A percentile compares a stretch with the other conserved stretches of the same genome.
Conservation (phyloP, 139 green algal species). For the Picochlorum sp. region DNA sequence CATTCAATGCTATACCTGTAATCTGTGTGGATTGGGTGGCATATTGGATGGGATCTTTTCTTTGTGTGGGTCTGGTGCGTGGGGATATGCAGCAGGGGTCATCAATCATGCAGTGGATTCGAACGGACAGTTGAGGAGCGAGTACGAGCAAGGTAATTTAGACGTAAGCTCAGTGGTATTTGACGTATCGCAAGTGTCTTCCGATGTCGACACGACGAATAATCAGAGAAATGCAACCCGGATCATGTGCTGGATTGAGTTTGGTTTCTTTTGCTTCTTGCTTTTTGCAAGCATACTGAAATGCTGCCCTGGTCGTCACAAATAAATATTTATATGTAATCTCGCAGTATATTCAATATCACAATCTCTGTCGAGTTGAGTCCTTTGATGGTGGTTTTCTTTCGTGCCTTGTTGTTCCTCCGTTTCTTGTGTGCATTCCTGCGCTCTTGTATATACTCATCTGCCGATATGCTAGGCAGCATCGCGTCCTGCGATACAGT, state of each 20-base stretch:
- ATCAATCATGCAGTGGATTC: not conserved
- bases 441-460: no score
- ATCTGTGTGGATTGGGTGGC: constrained; percentile 9
- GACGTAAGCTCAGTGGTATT: no score
- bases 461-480: no score
- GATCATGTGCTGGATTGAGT: constrained; percentile 16
- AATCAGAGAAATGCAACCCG: not conserved
- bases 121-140: not conserved
- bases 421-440: no score
- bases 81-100: not conserved
- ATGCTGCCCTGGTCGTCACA: constrained; percentile 2
- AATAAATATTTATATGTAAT: constrained; percentile 1
- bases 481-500: no score
- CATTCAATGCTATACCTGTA: constrained; percentile 14
- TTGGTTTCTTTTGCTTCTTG: constrained; percentile 8
- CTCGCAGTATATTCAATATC: not conserved
- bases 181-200: no score
- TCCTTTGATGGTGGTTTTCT: no score
- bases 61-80: not conserved
- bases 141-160: not conserved
- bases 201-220: not conserved
- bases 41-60: constrained; percentile 11
- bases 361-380: no score
- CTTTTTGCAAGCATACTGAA: constrained; percentile 4
- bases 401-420: no score